These are phyloP conservation scores for Hyaloscypha hepaticicola DNA, from an alignment of 495 filamentous ascomycete species.

Conservation along the genomic window DNA sequence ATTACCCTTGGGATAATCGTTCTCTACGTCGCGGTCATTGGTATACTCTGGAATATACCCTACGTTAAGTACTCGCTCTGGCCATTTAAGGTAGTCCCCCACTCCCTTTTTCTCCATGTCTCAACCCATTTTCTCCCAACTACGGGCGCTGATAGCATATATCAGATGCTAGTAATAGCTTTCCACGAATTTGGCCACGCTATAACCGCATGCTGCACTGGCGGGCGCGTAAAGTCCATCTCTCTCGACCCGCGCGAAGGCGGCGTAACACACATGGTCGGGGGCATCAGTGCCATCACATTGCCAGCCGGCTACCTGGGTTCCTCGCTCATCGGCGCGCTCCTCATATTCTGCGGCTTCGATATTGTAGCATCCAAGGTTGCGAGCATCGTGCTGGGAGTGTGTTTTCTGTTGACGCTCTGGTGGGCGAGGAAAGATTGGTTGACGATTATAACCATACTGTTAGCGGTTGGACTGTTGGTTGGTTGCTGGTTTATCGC, in stretches of 20 bases:
- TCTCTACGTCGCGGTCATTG: conserved; percentile 71
- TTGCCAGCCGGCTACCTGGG: conserved; percentile 77
- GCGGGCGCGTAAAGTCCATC: conserved; percentile 71
- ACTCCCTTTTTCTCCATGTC: neutral
- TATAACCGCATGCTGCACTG: conserved; percentile 68
- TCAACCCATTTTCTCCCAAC: no score
- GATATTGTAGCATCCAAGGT: conserved; percentile 78
- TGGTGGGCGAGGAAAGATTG: conserved; percentile 81
- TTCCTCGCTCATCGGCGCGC: conserved; percentile 69
- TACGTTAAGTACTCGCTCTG: conserved; percentile 71
- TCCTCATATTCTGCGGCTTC: conserved; percentile 79
- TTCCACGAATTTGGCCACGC: conserved; percentile 85
- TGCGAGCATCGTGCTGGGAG: conserved; percentile 67
- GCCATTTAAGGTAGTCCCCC: conserved; percentile 75
- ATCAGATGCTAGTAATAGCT: conserved; percentile 77
- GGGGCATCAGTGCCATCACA: conserved; percentile 70
- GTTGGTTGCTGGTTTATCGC: conserved; percentile 79
- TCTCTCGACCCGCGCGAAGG: conserved; percentile 66
- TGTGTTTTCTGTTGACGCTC: conserved; percentile 71
- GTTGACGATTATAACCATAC: conserved; percentile 68
- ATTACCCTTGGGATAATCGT: conserved; percentile 69
- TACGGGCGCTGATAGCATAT: neutral
- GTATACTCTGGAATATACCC: conserved; percentile 75
- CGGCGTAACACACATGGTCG: conserved; percentile 76
- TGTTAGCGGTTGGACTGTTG: conserved; percentile 67